Evolutionary conservation across 1,284 basidiomycete genomes (phyloP).

Genomic region (Cutaneotrichosporon mucoides): DNA sequence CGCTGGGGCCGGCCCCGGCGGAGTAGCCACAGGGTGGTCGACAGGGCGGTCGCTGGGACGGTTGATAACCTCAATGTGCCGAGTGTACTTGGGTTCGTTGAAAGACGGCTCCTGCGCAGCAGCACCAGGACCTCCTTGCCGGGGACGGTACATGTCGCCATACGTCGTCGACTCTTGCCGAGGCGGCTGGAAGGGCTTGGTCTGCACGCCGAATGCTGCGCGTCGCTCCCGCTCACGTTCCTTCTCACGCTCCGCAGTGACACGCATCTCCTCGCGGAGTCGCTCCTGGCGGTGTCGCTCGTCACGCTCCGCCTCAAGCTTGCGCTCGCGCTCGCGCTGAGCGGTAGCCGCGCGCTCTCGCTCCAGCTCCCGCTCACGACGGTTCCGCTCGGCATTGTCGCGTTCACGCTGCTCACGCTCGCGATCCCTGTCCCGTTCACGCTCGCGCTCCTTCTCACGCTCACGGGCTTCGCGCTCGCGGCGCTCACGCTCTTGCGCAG

Average conservation of each 20-base stretch:
- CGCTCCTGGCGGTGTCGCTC: conserved; percentile 14
- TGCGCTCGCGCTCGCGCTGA: conserved; percentile 12
- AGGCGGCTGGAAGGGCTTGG: conserved; percentile 24
- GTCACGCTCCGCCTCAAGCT: conserved; percentile 6
- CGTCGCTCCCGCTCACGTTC: conserved; percentile 14
- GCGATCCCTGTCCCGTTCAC: conserved; percentile 15
- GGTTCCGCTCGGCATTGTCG: conserved; percentile 5
- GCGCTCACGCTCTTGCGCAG: conserved; percentile 11
- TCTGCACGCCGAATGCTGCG: conserved; percentile 14
- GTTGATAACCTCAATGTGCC: conserved; percentile 38
- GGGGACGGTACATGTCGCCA: conserved; percentile 17
- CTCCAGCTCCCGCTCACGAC: conserved; percentile 9
- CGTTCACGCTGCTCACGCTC: conserved; percentile 5
- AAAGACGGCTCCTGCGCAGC: conserved; percentile 1
- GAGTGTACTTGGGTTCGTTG: conserved; percentile 22
- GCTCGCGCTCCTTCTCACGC: conserved; percentile 10
- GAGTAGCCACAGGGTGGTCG: not conserved
- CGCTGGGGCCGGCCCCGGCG: conserved; percentile 3
- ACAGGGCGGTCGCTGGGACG: conserved; percentile 17
- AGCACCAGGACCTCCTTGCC: not conserved
- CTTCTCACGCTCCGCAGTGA: conserved; percentile 2
- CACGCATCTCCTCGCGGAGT: conserved; percentile 8
- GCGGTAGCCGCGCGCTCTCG: conserved; percentile 1
- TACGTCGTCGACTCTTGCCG: conserved; percentile 18
- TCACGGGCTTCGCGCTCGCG: conserved; percentile 12